phyloP scores from a whole-genome alignment of 305 asterid genomes.

The Solanum chacoense region DNA sequence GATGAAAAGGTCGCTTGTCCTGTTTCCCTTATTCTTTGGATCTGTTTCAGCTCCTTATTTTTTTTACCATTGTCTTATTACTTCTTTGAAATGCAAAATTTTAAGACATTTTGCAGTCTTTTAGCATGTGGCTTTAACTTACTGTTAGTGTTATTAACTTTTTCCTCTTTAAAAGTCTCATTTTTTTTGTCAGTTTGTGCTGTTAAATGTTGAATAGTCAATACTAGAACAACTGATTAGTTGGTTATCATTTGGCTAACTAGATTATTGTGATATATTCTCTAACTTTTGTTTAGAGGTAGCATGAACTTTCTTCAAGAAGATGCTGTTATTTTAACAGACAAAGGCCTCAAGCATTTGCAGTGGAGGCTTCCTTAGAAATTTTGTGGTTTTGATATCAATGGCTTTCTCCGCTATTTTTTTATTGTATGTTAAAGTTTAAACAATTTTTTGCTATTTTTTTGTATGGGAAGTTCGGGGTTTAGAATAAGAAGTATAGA shows the following conservation, averaged over 20 bases:
- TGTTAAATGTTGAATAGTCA: neutral
- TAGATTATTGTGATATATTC: neutral
- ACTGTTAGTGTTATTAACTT: neutral
- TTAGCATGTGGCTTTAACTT: neutral
- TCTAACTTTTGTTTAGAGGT: neutral
- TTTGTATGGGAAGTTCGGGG: neutral
- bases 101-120: neutral
- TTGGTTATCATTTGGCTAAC: neutral
- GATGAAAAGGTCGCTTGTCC: conserved; percentile 60
- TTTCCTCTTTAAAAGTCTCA: neutral
- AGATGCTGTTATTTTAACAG: neutral
- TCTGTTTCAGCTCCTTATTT: neutral
- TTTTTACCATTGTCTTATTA: neutral
- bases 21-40: neutral
- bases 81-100: neutral
- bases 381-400: neutral
- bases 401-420: neutral
- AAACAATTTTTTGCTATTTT: neutral
- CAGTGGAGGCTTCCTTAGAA: neutral
- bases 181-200: neutral
- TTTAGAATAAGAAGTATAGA: neutral
- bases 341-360: neutral
- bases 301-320: neutral
- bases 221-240: neutral
- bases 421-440: neutral